Evolutionary conservation across 805 yeast species (phyloP), one percentile per base, ranked within the genome.

Genomic region (Wickerhamiella galacta): DNA sequence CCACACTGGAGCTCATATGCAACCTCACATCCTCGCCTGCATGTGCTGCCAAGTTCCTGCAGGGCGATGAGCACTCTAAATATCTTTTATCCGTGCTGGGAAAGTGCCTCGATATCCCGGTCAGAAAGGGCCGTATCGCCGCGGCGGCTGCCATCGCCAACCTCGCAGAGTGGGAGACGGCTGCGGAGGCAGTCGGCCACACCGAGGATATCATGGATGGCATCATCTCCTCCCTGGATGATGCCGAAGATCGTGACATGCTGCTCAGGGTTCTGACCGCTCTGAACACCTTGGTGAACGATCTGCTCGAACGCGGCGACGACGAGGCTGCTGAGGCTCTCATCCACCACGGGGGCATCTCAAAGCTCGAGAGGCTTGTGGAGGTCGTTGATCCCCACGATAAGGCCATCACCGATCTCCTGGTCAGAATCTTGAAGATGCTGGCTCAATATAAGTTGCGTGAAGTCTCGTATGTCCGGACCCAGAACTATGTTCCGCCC

Each of bases 1-100:
- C 80, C 0, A 43, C 73, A 0, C 58, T 77, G 52, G 83, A 78
- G 45, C 61, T 78, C 12, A 50, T 75, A 7, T 66, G 76, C 38
- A 78, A 78, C 47, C 48, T 77, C 30, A 63, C 72, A 46, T 56
- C 46, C 31, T 46, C 54, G 2, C 52, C 57, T 1, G 36, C 32
- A 4, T 45, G 54, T 12, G 64, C 62, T 1, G 58, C 49, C 28
- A 52, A 47, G 40, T 53, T 49, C 35, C 42, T 56, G n/a, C 57
- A 53, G 30, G 48, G 46, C 15, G 41, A 46, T 10, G 35, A 35
- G 12, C 41, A 45, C 4, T 48, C 54, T n/a, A 31, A 37, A 6
- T 48, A 44, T 14, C 39, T 58, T n/a, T 38, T 58, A 19, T 45
- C 48, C 2, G 47, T 53, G 16, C 40, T 58, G 20, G 49, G 54